phyloP scores from a whole-genome alignment of 2,329 filamentous ascomycete genomes.

The Colletotrichum plurivorum region DNA sequence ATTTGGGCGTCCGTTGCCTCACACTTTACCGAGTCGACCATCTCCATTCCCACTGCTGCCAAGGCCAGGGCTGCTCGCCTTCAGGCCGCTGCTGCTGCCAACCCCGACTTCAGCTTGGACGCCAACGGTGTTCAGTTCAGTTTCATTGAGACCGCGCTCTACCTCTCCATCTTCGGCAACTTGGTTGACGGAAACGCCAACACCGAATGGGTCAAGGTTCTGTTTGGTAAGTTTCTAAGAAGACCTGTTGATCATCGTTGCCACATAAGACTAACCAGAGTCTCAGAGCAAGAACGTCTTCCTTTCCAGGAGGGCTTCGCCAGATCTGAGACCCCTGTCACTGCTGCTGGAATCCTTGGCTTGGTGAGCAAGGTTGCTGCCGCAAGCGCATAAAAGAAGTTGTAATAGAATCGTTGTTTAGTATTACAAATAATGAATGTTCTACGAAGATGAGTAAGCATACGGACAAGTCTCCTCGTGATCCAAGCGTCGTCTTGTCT shows the following conservation, averaged over 20 bases:
- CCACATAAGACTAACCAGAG: not conserved
- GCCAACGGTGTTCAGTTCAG: conserved; percentile 40
- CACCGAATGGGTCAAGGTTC: conserved; percentile 40
- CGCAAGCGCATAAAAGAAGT: conserved; percentile 14
- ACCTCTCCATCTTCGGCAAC: conserved; percentile 44
- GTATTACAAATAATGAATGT: too few relatives aligned
- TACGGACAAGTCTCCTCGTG: too few relatives aligned
- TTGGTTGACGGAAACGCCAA: conserved; percentile 41
- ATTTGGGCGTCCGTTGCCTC: conserved; percentile 45
- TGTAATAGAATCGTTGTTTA: not conserved
- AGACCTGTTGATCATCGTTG: not conserved
- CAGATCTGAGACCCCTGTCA: conserved; percentile 29
- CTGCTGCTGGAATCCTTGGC: conserved; percentile 32
- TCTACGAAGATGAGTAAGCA: too few relatives aligned
- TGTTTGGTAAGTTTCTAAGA: conserved; percentile 38
- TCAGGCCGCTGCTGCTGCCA: conserved; percentile 43
- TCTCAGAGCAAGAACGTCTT: conserved; percentile 37
- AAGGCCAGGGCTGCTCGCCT: conserved; percentile 45
- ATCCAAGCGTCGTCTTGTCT: too few relatives aligned
- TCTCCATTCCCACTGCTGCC: conserved; percentile 49
- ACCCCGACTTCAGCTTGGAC: conserved; percentile 45
- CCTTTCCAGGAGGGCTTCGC: conserved; percentile 37
- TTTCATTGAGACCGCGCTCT: conserved; percentile 43
- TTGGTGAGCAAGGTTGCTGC: conserved; percentile 35
- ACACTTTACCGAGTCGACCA: conserved; percentile 42